Evolutionary conservation across 768 basidiomycete species (phyloP), one percentile per base, ranked within the genome.

Genomic region (Phlebiopsis gigantea): DNA sequence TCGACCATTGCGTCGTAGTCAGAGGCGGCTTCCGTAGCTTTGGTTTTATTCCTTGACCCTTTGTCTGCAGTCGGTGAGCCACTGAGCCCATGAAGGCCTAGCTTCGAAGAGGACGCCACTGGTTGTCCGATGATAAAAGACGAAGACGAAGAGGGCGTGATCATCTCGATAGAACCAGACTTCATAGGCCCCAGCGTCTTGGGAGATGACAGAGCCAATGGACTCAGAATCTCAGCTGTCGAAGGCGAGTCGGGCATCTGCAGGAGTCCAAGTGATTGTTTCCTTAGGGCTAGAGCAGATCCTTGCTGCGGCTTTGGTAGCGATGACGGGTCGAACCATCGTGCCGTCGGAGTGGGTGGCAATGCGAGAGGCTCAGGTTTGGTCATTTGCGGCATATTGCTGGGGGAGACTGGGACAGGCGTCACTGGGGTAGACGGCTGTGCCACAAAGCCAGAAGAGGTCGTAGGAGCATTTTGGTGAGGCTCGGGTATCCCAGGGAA

Each of bases 311-410:
- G 41, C 24, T 55, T 59, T 12, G 57, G 56, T 28, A 63, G 60
- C 4, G 55, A 50, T 15, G 62, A 55, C 25, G 51, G 55, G 24
- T 63, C 65, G 53, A 68, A 70, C 58, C 62, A 62, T 30, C 63
- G 46, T 17, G 57, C 62, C 1, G 71, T 71, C 5, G 71, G 71
- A 0, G 71, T 72, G 15, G 69, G 65, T 0, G 71, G 71, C 3
- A 72, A 61, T 7, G 67, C 59, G 8, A 72, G 52, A 1, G 66
- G 68, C 17, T 62, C 58, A 0, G 63, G 42, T 39, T 65, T 69
- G 31, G 44, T 53, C 10, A 65, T 43, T 15, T 63, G 62, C 21
- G 71, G 71, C 21, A 68, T 64, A 2, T 53, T 46, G 3, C 57
- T 56, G 0, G 66, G 64, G 21, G 64, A 61, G 8, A 63, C 56